Evolutionary conservation across 495 filamentous ascomycete genomes (phyloP).

Genomic region (Cairneyella variabilis): DNA sequence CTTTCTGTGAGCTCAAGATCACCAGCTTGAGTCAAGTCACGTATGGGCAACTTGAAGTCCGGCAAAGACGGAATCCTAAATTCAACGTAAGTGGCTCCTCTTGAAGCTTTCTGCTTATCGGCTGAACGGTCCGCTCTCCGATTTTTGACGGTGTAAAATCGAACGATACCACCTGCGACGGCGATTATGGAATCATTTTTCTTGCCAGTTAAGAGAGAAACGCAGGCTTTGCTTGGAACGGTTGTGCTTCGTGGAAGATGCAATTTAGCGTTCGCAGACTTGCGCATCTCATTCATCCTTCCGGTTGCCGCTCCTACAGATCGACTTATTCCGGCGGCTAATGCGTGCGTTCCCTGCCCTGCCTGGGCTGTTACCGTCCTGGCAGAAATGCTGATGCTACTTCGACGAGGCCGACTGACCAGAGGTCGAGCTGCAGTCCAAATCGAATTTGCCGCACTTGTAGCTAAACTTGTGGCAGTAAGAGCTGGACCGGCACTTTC

Average conservation of each 20-base stretch:
- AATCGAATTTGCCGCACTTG: conserved; percentile 33
- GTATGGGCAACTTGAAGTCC: conserved; percentile 40
- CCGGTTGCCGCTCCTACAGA: conserved; percentile 78
- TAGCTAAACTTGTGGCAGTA: conserved; percentile 22
- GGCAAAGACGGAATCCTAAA: conserved; percentile 59
- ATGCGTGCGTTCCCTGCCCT: conserved; percentile 68
- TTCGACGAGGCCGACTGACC: conserved; percentile 45
- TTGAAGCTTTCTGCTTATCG: conserved; percentile 45
- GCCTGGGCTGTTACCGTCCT: conserved; percentile 65
- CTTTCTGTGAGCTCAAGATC: conserved; percentile 43
- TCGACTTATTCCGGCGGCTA: conserved; percentile 78
- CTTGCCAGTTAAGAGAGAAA: conserved; percentile 51
- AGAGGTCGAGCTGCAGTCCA: conserved; percentile 37
- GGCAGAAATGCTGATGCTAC: conserved; percentile 37
- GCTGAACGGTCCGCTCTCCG: conserved; percentile 33
- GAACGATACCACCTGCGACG: conserved; percentile 55
- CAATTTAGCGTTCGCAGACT: conserved; percentile 80
- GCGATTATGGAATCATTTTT: conserved; percentile 51
- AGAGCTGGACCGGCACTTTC: conserved; percentile 12
- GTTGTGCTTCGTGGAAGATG: conserved; percentile 57
- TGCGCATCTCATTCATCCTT: conserved; percentile 73
- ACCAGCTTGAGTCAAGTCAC: conserved; percentile 42
- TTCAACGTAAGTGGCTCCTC: conserved; percentile 58
- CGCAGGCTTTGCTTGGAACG: conserved; percentile 45
- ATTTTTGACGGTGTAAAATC: conserved; percentile 62